Base-by-base conservation (phyloP, 1,139 yeast genomes). In the Blastobotrys aristatus region DNA sequence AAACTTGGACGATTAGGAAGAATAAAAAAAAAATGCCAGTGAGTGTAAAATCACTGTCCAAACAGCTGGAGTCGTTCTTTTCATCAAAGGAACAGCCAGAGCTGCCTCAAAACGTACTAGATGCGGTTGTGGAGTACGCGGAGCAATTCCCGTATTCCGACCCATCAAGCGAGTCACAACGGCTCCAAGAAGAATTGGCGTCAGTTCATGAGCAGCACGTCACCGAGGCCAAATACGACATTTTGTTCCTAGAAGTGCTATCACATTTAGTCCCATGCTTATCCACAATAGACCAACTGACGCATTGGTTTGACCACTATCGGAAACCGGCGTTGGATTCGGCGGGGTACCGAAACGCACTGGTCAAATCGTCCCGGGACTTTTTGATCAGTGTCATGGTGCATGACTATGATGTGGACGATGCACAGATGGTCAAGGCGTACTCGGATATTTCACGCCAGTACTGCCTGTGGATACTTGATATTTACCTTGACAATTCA, bases 251-350 rank as follows among this genome's bases (percentile, higher is more conserved):
- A 16, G 73, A 73, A 41, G 65, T 76, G 3, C 66, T 82, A 16
- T 63, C 51, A 49, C 49, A 66, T 53, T 56, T 71, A 61, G 51
- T 70, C 49, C 71, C 75, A 58, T 50, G 73, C 60, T 48, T 75
- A 4, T 50, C 74, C 10, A 68, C 68, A 47, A 57, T 61, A 18
- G 69, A 71, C 1, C 75, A 75, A 40, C 63, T 77, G 10, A 58
- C 61, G 33, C 61, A 70, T 22, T 83, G 88, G 87, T 67, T 79
- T 44, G 67, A 68, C 39, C 69, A 75, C n/a, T 75, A 78, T 55
- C 61, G 75, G 8, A 67, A 67, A 20, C 77, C 81, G 0, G 82
- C 85, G 0, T 67, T 81, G 1, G 83, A 82, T 58, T 77, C 84
- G 40, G 83, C 83, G 0, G 84, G 85, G 2, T 71, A 64, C 41